Evolutionary conservation across 202 grass and related monocot species (phyloP).

Genomic region (Panicum hallii): DNA sequence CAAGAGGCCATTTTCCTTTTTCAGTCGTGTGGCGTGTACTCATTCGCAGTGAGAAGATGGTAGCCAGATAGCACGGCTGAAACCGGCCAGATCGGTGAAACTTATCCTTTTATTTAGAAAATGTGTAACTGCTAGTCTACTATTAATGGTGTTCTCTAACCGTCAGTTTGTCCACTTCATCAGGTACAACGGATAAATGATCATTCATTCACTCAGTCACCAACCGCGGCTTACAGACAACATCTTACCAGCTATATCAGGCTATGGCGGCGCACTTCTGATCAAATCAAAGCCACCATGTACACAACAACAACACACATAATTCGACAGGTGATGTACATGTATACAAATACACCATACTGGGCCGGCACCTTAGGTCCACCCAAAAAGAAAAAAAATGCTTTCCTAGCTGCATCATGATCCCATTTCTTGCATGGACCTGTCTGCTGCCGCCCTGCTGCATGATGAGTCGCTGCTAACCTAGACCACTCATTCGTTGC

Average conservation of each 20-base stretch:
- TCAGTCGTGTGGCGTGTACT: neutral
- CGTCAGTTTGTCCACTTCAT: constrained; percentile 29
- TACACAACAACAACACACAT: neutral
- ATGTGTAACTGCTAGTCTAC: neutral
- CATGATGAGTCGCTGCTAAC: neutral
- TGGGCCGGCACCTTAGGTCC: neutral
- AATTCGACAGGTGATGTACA: neutral
- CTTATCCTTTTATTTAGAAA: neutral
- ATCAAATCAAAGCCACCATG: neutral
- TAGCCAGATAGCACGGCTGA: neutral
- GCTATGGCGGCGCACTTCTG: neutral
- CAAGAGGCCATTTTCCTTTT: neutral
- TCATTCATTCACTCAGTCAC: neutral
- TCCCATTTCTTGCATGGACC: constrained; percentile 30
- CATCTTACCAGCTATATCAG: neutral
- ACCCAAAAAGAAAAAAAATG: neutral
- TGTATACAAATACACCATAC: neutral
- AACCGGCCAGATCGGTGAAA: neutral
- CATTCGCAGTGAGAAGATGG: neutral
- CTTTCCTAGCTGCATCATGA: neutral
- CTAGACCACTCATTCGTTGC: constrained; percentile 25
- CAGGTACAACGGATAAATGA: neutral
- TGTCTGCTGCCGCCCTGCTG: neutral
- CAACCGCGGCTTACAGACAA: neutral
- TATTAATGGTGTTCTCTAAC: neutral